Conservation (phyloP, 140 eudicot genomes). For the Senecio squalidus region DNA sequence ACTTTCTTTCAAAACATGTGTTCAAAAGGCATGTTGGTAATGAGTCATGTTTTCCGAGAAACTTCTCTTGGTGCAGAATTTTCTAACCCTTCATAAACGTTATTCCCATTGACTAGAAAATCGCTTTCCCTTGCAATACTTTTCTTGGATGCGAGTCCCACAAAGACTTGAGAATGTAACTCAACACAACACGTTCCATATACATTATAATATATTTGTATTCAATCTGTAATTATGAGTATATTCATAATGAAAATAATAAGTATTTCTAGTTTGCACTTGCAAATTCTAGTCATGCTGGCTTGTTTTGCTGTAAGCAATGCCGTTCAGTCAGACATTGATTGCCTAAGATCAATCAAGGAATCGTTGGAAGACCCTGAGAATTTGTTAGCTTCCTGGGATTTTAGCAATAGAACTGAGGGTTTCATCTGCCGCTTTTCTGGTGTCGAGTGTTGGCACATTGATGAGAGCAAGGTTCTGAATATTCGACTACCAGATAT, state of each 20-base stretch:
- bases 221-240: background rate
- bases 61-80: too few relatives aligned
- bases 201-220: background rate
- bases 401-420: conserved; percentile 25
- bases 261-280: background rate
- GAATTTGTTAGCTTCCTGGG: conserved; percentile 23
- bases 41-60: too few relatives aligned
- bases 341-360: conserved; percentile 41
- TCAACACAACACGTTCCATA: background rate
- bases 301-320: conserved; percentile 17
- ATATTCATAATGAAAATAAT: conserved; percentile 3
- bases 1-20: too few relatives aligned
- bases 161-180: background rate
- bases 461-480: conserved; percentile 33
- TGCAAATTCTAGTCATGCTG: conserved; percentile 16
- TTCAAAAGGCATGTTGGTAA: too few relatives aligned
- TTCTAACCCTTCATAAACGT: background rate
- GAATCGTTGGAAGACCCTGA: conserved; percentile 39
- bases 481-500: conserved; percentile 27
- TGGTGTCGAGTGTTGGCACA: conserved; percentile 47
- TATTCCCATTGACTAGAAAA: background rate
- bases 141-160: conserved; percentile 7
- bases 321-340: conserved; percentile 34
- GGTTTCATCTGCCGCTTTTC: conserved; percentile 35
- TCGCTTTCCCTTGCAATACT: background rate